These are phyloP conservation scores for Citrullus mucosospermus DNA, from an alignment of 306 rosid species.

Conservation along the genomic window DNA sequence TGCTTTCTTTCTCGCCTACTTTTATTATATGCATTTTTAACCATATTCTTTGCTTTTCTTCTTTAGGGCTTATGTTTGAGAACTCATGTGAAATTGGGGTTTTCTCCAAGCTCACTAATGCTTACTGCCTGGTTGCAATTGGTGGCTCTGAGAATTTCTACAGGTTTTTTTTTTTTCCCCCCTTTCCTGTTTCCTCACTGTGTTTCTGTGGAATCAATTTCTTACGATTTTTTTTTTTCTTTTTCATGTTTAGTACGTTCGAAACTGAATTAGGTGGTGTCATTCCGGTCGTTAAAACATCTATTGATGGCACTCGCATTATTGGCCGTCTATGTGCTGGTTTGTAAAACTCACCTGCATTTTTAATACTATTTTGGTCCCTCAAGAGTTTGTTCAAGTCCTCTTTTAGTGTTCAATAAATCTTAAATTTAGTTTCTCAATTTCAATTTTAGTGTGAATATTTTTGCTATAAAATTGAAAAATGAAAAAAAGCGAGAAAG, in stretches of 20 bases:
- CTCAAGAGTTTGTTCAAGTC: no score
- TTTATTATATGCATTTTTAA: not conserved
- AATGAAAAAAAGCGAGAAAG: no score
- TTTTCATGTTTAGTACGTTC: slow-evolving; percentile 31
- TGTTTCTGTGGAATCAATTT: not conserved
- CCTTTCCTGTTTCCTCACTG: not conserved
- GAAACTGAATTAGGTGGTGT: slow-evolving; percentile 69
- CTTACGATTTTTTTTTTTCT: not conserved
- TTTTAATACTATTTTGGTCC: no score
- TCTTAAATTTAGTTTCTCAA: no score
- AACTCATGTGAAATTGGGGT: slow-evolving; percentile 85
- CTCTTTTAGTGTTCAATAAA: not conserved
- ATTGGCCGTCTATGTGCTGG: slow-evolving; percentile 95
- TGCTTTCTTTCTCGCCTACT: not conserved
- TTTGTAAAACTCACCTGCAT: slow-evolving; percentile 1
- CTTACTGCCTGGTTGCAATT: slow-evolving; percentile 89
- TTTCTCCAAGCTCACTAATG: slow-evolving; percentile 90
- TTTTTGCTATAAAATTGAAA: no score
- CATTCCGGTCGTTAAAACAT: slow-evolving; percentile 81
- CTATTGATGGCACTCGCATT: slow-evolving; percentile 77
- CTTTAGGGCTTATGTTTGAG: slow-evolving; percentile 80
- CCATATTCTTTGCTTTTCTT: not conserved
- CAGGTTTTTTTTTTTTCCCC: slow-evolving; percentile 25
- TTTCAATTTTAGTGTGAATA: no score
- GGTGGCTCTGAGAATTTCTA: slow-evolving; percentile 95